These are phyloP conservation scores for Yamadazyma takamatsuzukensis DNA, from an alignment of 805 yeast species.

Conservation along the genomic window DNA sequence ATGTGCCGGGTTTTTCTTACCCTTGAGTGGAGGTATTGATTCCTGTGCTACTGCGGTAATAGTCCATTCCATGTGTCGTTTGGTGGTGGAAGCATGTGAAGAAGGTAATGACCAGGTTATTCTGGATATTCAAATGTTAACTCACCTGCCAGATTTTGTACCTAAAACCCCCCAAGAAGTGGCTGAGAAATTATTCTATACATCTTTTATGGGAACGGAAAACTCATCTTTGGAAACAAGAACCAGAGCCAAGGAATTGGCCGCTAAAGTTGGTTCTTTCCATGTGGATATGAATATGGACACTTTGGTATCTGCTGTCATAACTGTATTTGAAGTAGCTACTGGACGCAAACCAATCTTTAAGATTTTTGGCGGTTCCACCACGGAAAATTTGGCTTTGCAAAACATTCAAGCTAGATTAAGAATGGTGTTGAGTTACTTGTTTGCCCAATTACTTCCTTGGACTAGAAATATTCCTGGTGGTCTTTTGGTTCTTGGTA, in stretches of 20 bases:
- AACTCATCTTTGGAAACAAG: slow-evolving; percentile 91
- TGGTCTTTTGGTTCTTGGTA: slow-evolving; percentile 87
- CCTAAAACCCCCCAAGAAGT: slow-evolving; percentile 77
- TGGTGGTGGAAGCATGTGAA: slow-evolving; percentile 67
- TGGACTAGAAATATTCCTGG: slow-evolving; percentile 82
- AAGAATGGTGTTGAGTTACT: slow-evolving; percentile 89
- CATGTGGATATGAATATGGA: slow-evolving; percentile 95
- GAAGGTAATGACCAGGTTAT: slow-evolving; percentile 76
- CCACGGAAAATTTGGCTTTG: slow-evolving; percentile 85
- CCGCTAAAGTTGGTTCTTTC: slow-evolving; percentile 75
- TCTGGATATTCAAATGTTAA: slow-evolving; percentile 65
- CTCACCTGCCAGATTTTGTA: slow-evolving; percentile 49
- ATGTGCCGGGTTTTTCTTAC: slow-evolving; percentile 88
- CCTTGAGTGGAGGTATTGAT: slow-evolving; percentile 96
- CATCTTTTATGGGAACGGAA: slow-evolving; percentile 93
- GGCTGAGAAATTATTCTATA: slow-evolving; percentile 73
- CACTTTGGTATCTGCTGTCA: slow-evolving; percentile 67
- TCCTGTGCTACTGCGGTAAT: slow-evolving; percentile 96
- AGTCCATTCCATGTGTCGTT: slow-evolving; percentile 88
- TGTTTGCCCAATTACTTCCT: slow-evolving; percentile 92
- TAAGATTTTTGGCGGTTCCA: slow-evolving; percentile 91
- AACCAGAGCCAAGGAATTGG: slow-evolving; percentile 71
- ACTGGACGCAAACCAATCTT: slow-evolving; percentile 88
- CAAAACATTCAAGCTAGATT: slow-evolving; percentile 96
- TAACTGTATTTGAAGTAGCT: slow-evolving; percentile 75